Percentiles rank a stretch among this genome's conserved stretches.
Evolutionary conservation across 441 rosid genomes (phyloP).

Genomic region (Corymbia citriodora): DNA sequence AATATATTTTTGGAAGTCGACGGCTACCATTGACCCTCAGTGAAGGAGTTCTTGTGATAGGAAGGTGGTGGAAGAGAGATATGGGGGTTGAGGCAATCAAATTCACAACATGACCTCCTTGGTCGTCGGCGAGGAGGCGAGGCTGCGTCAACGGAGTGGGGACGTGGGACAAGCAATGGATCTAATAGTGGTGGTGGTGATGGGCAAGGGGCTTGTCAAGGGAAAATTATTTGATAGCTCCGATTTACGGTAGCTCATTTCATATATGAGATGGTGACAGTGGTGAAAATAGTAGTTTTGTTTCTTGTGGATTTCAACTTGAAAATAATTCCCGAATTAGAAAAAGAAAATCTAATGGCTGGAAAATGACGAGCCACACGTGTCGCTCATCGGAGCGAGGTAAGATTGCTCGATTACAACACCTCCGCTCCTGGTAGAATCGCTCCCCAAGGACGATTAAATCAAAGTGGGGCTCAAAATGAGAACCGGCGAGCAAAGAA

Average conservation of each 20-base stretch:
- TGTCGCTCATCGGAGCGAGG: background rate
- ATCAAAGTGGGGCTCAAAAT: background rate
- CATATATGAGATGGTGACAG: background rate
- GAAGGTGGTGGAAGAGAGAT: background rate
- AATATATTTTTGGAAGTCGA: no score
- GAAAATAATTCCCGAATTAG: background rate
- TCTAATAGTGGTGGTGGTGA: background rate
- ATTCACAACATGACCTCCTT: background rate
- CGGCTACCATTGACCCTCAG: no score
- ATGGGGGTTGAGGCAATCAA: fast-evolving
- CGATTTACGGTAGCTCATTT: background rate
- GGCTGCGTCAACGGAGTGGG: background rate
- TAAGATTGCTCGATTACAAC: background rate
- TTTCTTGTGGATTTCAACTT: background rate
- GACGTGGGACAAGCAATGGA: background rate
- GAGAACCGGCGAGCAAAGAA: background rate
- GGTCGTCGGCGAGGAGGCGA: background rate
- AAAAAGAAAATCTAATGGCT: background rate
- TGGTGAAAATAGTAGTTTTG: background rate
- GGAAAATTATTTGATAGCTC: background rate
- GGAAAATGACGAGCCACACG: background rate
- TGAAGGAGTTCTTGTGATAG: background rate
- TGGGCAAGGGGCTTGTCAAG: background rate
- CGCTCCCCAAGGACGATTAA: background rate
- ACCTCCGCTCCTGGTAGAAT: background rate